Evolutionary conservation across 73 alveolate species (phyloP).

Genomic region (Durusdinium trenchii): DNA sequence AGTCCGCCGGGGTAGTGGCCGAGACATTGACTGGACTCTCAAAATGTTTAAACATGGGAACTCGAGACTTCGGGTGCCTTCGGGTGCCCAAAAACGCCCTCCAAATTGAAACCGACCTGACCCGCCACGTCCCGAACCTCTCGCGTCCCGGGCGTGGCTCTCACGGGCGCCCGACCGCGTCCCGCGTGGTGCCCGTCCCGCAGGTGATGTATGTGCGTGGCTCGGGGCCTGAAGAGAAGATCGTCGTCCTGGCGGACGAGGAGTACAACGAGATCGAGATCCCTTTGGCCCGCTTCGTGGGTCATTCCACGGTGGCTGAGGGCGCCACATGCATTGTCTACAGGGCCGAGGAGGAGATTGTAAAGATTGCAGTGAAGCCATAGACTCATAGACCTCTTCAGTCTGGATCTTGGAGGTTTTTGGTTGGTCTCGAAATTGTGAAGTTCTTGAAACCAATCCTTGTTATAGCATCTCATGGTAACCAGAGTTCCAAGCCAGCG

Average conservation of each 20-base stretch:
- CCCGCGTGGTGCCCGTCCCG: not conserved
- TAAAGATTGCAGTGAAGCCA: not conserved
- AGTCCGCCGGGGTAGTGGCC: too few relatives aligned
- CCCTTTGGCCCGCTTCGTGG: constrained; percentile 43
- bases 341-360: constrained; percentile 70
- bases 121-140: not conserved
- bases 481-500: too few relatives aligned
- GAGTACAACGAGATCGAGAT: constrained; percentile 82
- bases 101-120: not conserved
- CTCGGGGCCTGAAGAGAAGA: constrained; percentile 43
- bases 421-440: too few relatives aligned
- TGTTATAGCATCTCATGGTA: too few relatives aligned
- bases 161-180: not conserved
- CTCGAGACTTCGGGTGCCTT: too few relatives aligned
- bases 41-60: too few relatives aligned
- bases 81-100: not conserved
- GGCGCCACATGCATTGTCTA: constrained; percentile 49
- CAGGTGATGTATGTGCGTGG: constrained; percentile 73
- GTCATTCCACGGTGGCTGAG: constrained; percentile 60
- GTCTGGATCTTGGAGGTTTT: too few relatives aligned
- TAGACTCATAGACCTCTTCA: too few relatives aligned
- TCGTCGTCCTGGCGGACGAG: constrained; percentile 78
- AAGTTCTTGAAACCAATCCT: too few relatives aligned
- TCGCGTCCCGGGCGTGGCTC: not conserved
- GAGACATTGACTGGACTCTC: too few relatives aligned